Evolutionary conservation across 371 early-diverging fungal genomes (phyloP), one percentile per base, ranked within the genome.

Genomic region (Paramicrosporidium saccamoebae): DNA sequence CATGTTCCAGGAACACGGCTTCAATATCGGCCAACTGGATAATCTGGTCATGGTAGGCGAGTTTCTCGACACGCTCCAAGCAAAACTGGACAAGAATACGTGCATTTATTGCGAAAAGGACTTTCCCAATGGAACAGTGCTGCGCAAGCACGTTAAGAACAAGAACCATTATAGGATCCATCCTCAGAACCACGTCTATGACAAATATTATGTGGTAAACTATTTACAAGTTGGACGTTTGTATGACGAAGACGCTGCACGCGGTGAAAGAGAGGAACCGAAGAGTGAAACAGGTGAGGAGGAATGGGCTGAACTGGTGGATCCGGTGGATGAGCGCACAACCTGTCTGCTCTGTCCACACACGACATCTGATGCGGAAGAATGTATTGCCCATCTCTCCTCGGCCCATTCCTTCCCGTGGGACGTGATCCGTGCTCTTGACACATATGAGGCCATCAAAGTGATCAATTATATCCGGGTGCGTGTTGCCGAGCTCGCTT

Each of bases 111-210:
- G 90, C 38, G 86, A 90, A 45, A 73, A 72, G 45, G 60, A 51
- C 3, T 90, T 82, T 41, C 75, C 73, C 7, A 60, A 64, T 12
- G 49, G 62, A 4, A 62, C 71, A 0, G 77, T 77, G 5, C 51
- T 90, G 24, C 62, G 86, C 25, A 73, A 75, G 40, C 90, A 90
- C 31, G 81, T 90, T 84, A 65, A 84, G 34, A 90, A 90, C 51
- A 90, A 88, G 66, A 82, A 78, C 53, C 86, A 84, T 41, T 84
- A 84, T 46, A 72, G 73, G 49, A 75, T 86, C 41, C 65, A 64
- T 26, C 51, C 79, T 10, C 58, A 60, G 20, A 82, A 82, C 41
- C 57, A 64, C 27, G 51, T 64, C 16, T 90, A 86, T 26, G 90
- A 90, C 39, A 58, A 68, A 16, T 86, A 74, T 41, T 90, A 82